phyloP scores from a whole-genome alignment of 495 filamentous ascomycete species.

The Aspergillus conjunctus region DNA sequence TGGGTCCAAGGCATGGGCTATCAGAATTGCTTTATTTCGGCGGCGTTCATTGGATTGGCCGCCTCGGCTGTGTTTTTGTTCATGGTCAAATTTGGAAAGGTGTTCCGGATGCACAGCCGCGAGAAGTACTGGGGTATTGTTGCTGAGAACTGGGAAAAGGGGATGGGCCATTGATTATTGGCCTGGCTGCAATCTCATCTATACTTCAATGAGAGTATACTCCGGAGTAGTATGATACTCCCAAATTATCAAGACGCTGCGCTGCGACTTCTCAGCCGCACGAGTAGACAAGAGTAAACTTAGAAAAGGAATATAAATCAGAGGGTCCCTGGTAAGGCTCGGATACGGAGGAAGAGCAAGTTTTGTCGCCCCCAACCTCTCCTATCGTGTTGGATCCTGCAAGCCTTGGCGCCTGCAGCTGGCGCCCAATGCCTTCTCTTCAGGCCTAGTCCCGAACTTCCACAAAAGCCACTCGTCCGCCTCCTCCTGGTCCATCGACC shows the following conservation, averaged over 20 bases:
- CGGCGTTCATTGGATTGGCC: slow-evolving; percentile 60
- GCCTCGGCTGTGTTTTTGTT: slow-evolving; percentile 55
- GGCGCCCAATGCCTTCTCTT: slow-evolving; percentile 4
- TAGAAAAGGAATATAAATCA: no score
- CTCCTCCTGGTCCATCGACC: neutral
- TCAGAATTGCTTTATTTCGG: slow-evolving; percentile 65
- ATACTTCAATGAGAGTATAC: no score
- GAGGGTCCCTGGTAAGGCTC: no score
- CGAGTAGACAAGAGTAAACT: neutral
- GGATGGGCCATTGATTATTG: slow-evolving; percentile 45
- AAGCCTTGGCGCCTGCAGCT: slow-evolving; percentile 1
- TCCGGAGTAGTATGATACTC: no score
- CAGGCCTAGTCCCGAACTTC: neutral
- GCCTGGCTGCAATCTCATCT: no score
- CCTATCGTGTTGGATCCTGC: no score
- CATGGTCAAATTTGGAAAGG: slow-evolving; percentile 59
- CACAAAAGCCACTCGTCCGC: neutral
- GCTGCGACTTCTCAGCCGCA: no score
- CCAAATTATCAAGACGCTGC: no score
- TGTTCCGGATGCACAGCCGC: slow-evolving; percentile 38
- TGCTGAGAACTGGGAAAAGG: slow-evolving; percentile 41
- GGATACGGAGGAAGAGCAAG: no score
- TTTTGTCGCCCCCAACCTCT: neutral
- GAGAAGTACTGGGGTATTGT: slow-evolving; percentile 49
- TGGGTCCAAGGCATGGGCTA: slow-evolving; percentile 62